These are phyloP conservation scores for Penicillium sp. DNA, from an alignment of 2,329 filamentous ascomycete genomes.

Conservation along the genomic window DNA sequence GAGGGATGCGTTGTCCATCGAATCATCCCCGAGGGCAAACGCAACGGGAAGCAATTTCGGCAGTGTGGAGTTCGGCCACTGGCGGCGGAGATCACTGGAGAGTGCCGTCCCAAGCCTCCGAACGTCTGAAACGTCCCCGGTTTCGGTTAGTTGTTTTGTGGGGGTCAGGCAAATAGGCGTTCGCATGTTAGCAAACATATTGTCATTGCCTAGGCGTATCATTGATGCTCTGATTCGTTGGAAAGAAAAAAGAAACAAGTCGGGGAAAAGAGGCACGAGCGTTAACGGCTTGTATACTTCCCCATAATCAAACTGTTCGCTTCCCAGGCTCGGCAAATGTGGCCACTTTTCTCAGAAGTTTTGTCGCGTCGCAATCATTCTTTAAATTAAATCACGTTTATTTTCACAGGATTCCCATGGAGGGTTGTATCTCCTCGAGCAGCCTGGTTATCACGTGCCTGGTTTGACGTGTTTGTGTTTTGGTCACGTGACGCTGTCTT, in stretches of 20 bases:
- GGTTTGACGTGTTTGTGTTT: too few species aligned
- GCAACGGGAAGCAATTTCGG: conserved; percentile 22
- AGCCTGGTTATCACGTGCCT: too few species aligned
- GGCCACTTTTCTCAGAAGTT: too few species aligned
- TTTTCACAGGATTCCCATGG: too few species aligned
- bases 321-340: too few species aligned
- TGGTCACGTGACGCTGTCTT: too few species aligned
- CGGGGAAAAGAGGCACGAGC: neutral
- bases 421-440: too few species aligned
- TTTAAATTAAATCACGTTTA: too few species aligned
- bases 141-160: conserved; percentile 17
- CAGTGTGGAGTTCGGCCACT: conserved; percentile 13
- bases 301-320: too few species aligned
- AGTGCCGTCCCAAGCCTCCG: conserved; percentile 21
- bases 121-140: neutral
- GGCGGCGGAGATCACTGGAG: conserved; percentile 7
- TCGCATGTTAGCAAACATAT: conserved; percentile 5
- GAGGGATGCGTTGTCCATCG: neutral
- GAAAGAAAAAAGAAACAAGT: too few species aligned
- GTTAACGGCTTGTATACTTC: too few species aligned
- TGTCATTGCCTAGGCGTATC: neutral
- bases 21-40: conserved; percentile 21
- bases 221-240: conserved; percentile 1
- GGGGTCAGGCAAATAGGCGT: conserved; percentile 5
- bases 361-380: too few species aligned